phyloP scores from a whole-genome alignment of 1,284 basidiomycete species.

The Cryptococcus sp. region DNA sequence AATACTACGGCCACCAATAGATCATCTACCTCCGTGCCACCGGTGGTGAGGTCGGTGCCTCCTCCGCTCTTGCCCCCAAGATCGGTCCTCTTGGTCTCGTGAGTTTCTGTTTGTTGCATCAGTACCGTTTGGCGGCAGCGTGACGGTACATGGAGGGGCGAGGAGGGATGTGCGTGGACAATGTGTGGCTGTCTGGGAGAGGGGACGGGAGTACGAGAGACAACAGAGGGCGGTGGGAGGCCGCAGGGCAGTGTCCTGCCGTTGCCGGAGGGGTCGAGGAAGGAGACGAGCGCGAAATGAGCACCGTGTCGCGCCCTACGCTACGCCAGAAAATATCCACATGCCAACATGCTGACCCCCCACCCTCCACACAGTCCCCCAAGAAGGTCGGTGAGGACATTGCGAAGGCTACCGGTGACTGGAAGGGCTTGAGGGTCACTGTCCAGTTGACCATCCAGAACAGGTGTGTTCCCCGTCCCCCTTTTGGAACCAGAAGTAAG shows the following conservation, averaged over 20 bases:
- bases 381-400: conserved; percentile 99
- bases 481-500: not conserved
- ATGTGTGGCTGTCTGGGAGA: not conserved
- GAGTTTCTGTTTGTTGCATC: conserved; percentile 48
- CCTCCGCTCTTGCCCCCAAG: conserved; percentile 97
- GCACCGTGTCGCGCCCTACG: not conserved
- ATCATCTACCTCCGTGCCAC: conserved; percentile 99
- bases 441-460: conserved; percentile 99
- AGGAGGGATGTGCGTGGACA: not conserved
- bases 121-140: not conserved
- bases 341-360: not conserved
- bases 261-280: not conserved
- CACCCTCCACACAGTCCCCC: conserved; percentile 66
- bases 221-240: not conserved
- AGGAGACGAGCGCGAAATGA: not conserved
- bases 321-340: not conserved
- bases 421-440: conserved; percentile 99
- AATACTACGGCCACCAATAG: conserved; percentile 23
- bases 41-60: conserved; percentile 99
- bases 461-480: conserved; percentile 53
- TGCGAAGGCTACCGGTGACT: conserved; percentile 95
- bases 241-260: not conserved
- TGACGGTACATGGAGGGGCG: not conserved
- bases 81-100: conserved; percentile 99
- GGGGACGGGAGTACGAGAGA: not conserved